Percentiles rank a stretch among this genome's conserved stretches.
phyloP scores from a whole-genome alignment of 768 basidiomycete species.

The Podaxis carcinomalis region DNA sequence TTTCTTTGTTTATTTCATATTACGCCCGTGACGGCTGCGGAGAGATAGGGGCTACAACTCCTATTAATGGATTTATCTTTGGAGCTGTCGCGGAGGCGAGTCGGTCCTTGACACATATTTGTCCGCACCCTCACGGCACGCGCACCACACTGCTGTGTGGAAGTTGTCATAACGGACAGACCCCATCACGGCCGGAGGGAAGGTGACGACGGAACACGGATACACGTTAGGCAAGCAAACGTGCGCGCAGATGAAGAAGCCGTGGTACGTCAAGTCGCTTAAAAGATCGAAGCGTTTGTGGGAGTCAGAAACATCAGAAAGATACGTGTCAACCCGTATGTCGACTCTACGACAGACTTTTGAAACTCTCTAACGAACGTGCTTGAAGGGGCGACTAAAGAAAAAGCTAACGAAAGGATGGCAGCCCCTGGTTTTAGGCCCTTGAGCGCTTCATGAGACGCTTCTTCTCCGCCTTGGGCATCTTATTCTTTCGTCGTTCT shows the following conservation, averaged over 20 bases:
- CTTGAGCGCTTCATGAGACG: conserved; percentile 61
- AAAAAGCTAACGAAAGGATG: not conserved
- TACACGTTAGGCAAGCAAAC: not conserved
- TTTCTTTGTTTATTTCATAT: not conserved
- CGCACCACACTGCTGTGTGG: too few relatives aligned
- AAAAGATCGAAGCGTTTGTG: not conserved
- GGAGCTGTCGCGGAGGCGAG: too few relatives aligned
- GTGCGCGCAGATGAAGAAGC: not conserved
- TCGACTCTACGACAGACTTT: not conserved
- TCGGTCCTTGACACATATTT: too few relatives aligned
- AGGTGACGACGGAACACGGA: too few relatives aligned
- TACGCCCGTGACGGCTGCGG: not conserved
- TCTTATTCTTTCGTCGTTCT: conserved; percentile 88
- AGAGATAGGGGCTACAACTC: not conserved
- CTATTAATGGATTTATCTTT: not conserved
- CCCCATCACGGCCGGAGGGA: too few relatives aligned
- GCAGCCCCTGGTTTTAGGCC: not conserved
- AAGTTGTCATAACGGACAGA: too few relatives aligned
- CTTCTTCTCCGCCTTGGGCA: conserved; percentile 95
- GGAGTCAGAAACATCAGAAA: not conserved
- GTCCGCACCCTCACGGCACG: too few relatives aligned
- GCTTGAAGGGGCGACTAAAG: not conserved
- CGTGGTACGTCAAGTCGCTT: not conserved
- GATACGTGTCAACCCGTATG: conserved; percentile 1
- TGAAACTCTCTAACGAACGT: not conserved